Evolutionary conservation across 2,329 filamentous ascomycete species (phyloP), one percentile per base, ranked within the genome.

Genomic region (Leptographium wingfieldii): DNA sequence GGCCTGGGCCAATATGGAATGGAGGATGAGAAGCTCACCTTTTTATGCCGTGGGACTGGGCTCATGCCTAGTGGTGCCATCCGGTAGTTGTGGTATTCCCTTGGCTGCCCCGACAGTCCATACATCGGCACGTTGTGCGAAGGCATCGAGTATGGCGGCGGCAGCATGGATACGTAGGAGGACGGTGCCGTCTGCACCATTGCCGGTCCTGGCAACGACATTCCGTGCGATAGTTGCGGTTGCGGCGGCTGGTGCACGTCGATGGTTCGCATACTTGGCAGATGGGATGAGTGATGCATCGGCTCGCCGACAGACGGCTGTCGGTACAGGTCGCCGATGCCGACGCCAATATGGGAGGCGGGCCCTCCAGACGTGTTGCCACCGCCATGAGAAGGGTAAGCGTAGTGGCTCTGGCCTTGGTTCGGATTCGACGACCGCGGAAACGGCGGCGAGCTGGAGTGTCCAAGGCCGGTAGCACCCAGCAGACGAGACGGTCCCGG

Each of bases 21-120:
- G 43, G 43, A 4, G 5, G 33, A 43, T 43, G 64, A 64, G 53
- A 64, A 65, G 58, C 72, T 60, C 75, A 82, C 80, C 79, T 83
- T 83, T 66, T 83, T 83, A 49, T 80, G 77, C 25, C 79, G 77
- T 10, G 52, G 43, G 2, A 62, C 38, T 16, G 29, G 49, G 9
- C 54, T 31, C 5, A 65, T 38, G 19, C 58, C 33, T 16, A 48
- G 56, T 3, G 59, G 40, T 3, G 63, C 16, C 59, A 65, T 59
- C 33, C 62, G 62, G 12, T 60, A 31, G 31, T 60, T 55, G 2
- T 55, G 22, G 29, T 52, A 25, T 35, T 56, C 53, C 25, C 48
- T 27, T 14, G 31, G 33, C 10, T 57, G 53, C 2, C 54, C 54
- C 9, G 73, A 71, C 38, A 40, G 75, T 70, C 65, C 79, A 80